Evolutionary conservation across 768 basidiomycete species (phyloP), one percentile per base, ranked within the genome.

Genomic region (Phanerodontia chrysosporium): DNA sequence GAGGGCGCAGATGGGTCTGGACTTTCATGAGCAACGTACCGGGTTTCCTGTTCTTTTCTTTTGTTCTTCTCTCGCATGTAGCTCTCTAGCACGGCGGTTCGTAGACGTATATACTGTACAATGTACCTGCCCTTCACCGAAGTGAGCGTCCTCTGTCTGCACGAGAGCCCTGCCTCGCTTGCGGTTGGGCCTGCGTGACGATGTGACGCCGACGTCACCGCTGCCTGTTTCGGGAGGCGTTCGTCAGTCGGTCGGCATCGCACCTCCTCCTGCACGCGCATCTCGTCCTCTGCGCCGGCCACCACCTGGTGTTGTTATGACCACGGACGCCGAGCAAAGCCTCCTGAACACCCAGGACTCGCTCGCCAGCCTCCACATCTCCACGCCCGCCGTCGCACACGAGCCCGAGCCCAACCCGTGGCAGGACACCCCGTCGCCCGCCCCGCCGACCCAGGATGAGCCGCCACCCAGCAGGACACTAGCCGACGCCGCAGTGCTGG

Each of bases 401-500:
- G 45, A 24, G 2, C 28, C 56, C 22, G 56, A 48, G 27, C 56
- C 48, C 12, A 49, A 57, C 39, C 56, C 56, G 28, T 57, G 56
- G 56, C 56, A 57, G 24, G 44, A 51, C 49, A 7, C 28, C 8
- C n/a, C 49, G 27, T 13, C 53, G n/a, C 6, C 18, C 21, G 36
- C 32, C 30, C 45, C 3, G 30, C 10, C 53, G 36, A 24, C 55
- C 13, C 28, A 58, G 22, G 18, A 46, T 51, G 60, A 51, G 71
- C 32, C 32, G 5, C 4, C 21, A 14, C 51, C 36, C 5, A 4
- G 32, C 3, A 2, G 18, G 21, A 53, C 28, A 10, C 73, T 76
- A 1, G 77, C 80, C 45, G 83, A 84, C 67, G 72, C 78, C 24
- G 67, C 77, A 8, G 53, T 74, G 13, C 70, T 80, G 30, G 78